phyloP scores from a whole-genome alignment of 176 grass and related monocot species.

The Hordeum marinum region DNA sequence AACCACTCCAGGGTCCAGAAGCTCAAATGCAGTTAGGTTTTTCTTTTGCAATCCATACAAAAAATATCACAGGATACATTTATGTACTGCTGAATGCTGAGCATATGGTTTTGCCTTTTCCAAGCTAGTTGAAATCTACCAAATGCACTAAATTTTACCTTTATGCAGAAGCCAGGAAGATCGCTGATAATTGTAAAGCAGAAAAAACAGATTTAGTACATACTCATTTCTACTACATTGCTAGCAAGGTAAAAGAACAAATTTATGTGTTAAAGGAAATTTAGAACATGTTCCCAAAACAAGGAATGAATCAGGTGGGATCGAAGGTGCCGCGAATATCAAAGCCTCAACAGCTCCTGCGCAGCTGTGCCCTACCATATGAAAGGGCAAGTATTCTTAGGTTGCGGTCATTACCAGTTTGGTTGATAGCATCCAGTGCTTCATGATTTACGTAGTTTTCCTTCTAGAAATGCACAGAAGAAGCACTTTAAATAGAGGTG shows the following conservation, averaged over 20 bases:
- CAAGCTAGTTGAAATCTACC: slow-evolving; percentile 7
- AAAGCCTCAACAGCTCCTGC: not conserved
- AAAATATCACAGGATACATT: not conserved
- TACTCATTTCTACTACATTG: not conserved
- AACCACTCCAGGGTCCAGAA: not conserved
- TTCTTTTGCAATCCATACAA: not conserved
- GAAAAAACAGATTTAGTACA: not conserved
- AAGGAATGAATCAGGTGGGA: not conserved
- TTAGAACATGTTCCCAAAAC: not conserved
- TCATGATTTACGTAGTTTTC: not conserved
- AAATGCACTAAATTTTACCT: not conserved
- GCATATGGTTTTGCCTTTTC: not conserved
- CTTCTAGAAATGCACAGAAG: slow-evolving; percentile 13
- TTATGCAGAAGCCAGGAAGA: not conserved
- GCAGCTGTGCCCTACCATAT: not conserved
- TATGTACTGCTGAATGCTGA: not conserved
- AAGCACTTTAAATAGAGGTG: not conserved
- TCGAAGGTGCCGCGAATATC: not conserved
- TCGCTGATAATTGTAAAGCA: not conserved
- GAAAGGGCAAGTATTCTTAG: not conserved
- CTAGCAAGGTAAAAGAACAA: not conserved
- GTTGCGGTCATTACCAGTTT: not conserved
- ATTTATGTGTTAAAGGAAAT: not conserved
- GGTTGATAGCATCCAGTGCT: not conserved
- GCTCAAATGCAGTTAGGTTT: not conserved